Evolutionary conservation across 768 basidiomycete genomes (phyloP).

Genomic region (Trichaptum fuscoviolaceum): DNA sequence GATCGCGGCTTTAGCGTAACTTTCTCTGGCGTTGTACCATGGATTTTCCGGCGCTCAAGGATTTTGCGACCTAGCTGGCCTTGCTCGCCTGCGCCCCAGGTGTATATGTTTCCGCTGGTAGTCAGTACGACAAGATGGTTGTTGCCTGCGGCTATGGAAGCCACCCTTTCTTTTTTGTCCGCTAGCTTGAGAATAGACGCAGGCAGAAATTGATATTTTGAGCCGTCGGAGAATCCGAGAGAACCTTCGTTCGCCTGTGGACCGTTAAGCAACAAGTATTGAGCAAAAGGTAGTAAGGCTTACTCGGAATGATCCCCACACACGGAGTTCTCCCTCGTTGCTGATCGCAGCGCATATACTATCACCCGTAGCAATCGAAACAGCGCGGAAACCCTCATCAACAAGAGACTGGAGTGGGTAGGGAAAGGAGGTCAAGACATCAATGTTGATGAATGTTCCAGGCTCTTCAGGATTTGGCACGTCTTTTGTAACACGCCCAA

Average conservation of each 20-base stretch:
- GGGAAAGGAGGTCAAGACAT: slow-evolving; percentile 48
- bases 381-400: slow-evolving; percentile 80
- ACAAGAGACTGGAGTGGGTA: slow-evolving; percentile 64
- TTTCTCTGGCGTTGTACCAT: slow-evolving; percentile 85
- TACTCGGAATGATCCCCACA: slow-evolving; percentile 91
- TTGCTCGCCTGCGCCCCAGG: slow-evolving; percentile 89
- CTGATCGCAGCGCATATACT: slow-evolving; percentile 84
- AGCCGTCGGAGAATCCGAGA: slow-evolving; percentile 73
- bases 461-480: slow-evolving; percentile 56
- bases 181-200: slow-evolving; percentile 50
- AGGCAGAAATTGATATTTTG: slow-evolving; percentile 64
- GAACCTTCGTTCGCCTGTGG: slow-evolving; percentile 68
- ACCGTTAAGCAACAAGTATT: slow-evolving; percentile 6
- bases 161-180: slow-evolving; percentile 58
- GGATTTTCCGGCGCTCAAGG: slow-evolving; percentile 80
- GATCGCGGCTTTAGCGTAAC: slow-evolving; percentile 67
- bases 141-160: slow-evolving; percentile 71
- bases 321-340: slow-evolving; percentile 71
- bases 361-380: slow-evolving; percentile 79
- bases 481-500: slow-evolving; percentile 70
- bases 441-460: slow-evolving; percentile 49
- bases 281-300: slow-evolving; percentile 20
- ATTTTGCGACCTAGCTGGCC: slow-evolving; percentile 89
- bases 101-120: slow-evolving; percentile 79
- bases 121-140: slow-evolving; percentile 91